Evolutionary conservation across 306 rosid genomes (phyloP).

Genomic region (Cicer pinnatifidum): DNA sequence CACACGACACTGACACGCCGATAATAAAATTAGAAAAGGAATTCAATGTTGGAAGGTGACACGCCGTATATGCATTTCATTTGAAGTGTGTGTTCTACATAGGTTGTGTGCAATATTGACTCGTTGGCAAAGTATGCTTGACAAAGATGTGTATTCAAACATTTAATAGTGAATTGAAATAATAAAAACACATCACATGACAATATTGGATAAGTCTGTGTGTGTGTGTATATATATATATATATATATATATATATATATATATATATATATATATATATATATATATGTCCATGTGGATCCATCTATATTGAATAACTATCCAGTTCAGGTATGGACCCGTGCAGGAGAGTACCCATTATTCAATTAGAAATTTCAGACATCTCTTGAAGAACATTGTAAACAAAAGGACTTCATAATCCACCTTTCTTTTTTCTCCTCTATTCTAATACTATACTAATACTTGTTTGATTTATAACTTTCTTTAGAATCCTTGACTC

Average conservation of each 20-base stretch:
- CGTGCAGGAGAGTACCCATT: too few species aligned
- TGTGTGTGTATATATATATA: neutral
- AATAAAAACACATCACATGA: neutral
- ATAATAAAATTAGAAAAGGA: too few species aligned
- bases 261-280: neutral
- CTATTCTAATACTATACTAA: neutral
- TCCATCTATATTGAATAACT: neutral
- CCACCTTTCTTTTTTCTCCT: neutral
- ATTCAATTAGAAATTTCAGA: neutral
- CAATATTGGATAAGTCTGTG: too few species aligned
- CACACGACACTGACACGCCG: too few species aligned
- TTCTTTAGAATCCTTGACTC: constrained; percentile 1
- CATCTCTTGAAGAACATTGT: constrained; percentile 24
- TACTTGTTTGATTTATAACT: constrained; percentile 24
- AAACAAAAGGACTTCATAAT: neutral
- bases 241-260: neutral
- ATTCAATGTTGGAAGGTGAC: too few species aligned
- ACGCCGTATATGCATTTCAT: too few species aligned
- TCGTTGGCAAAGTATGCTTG: constrained; percentile 25
- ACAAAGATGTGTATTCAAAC: neutral
- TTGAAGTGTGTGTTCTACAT: too few species aligned
- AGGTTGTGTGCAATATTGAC: neutral
- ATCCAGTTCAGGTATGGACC: too few species aligned
- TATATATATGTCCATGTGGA: neutral
- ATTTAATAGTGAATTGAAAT: constrained; percentile 10